Conservation (phyloP, 2,329 filamentous ascomycete genomes). For the Aspergillus sp. region DNA sequence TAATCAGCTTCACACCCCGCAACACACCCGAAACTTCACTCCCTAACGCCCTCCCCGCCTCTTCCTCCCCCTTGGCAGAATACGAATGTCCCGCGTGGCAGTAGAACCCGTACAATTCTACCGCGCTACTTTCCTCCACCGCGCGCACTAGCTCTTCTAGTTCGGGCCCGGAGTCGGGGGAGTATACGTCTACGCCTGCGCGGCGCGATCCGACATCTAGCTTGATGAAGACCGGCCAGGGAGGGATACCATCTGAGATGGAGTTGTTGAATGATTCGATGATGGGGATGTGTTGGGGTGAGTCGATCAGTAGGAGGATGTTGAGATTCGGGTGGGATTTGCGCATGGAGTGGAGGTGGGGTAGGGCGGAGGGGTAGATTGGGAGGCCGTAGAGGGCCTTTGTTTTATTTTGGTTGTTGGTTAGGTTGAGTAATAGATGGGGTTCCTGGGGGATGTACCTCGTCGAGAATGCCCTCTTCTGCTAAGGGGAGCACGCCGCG, state of each 20-base stretch:
- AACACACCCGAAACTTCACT: constrained; percentile 22
- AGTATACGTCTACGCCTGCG: constrained; percentile 10
- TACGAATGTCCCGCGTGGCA: constrained; percentile 32
- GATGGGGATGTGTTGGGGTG: constrained; percentile 25
- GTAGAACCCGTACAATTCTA: constrained; percentile 25
- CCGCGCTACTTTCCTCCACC: constrained; percentile 18
- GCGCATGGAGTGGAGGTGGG: constrained; percentile 30
- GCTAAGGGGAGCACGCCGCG: constrained; percentile 43
- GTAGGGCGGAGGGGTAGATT: constrained; percentile 39
- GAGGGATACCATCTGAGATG: background rate
- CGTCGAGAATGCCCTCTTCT: constrained; percentile 44
- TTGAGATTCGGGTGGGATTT: constrained; percentile 26
- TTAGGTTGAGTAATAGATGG: too few species aligned
- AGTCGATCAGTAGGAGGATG: constrained; percentile 42
- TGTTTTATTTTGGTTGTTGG: constrained; percentile 1
- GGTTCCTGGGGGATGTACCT: too few species aligned
- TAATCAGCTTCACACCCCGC: too few species aligned
- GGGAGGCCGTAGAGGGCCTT: constrained; percentile 46
- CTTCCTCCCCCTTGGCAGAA: constrained; percentile 25
- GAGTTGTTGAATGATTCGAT: constrained; percentile 20
- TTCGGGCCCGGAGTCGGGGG: background rate
- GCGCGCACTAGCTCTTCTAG: constrained; percentile 11
- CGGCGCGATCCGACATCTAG: constrained; percentile 28
- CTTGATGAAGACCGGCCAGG: constrained; percentile 32
- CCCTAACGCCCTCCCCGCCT: constrained; percentile 22